These are phyloP conservation scores for Dorcoceras hygrometricum DNA, from an alignment of 257 asterid genomes.

Conservation along the genomic window DNA sequence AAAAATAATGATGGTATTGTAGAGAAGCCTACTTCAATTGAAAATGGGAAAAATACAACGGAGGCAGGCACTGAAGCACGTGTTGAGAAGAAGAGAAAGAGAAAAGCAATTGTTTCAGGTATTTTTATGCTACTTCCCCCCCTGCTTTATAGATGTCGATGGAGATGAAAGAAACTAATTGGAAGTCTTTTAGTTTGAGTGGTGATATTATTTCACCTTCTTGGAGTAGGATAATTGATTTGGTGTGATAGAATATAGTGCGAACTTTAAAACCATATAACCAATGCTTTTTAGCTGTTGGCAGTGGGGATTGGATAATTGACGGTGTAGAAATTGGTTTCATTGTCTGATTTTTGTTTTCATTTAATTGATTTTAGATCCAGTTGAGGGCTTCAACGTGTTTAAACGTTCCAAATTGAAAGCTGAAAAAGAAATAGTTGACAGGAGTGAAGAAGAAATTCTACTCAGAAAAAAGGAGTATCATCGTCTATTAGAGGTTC, in stretches of 20 bases:
- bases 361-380: constrained; percentile 33
- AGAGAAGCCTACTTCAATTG: constrained; percentile 36
- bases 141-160: background rate
- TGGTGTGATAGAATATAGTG: background rate
- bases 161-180: background rate
- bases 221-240: background rate
- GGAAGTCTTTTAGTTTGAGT: too few relatives aligned
- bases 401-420: constrained; percentile 56
- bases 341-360: constrained; percentile 6
- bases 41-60: constrained; percentile 26
- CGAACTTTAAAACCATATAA: background rate
- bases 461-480: constrained; percentile 65
- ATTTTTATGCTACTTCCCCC: background rate
- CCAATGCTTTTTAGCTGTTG: constrained; percentile 5
- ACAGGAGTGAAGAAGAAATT: constrained; percentile 37
- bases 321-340: constrained; percentile 2
- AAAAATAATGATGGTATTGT: constrained; percentile 33
- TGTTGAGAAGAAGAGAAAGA: constrained; percentile 68
- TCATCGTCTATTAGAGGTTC: constrained; percentile 76
- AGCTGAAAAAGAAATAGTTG: constrained; percentile 35
- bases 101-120: constrained; percentile 53
- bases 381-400: constrained; percentile 64
- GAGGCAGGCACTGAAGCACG: constrained; percentile 26
- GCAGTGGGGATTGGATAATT: background rate
- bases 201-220: background rate